These are phyloP conservation scores for Aspergillus japonicus DNA, from an alignment of 2,329 filamentous ascomycete genomes.

Conservation along the genomic window DNA sequence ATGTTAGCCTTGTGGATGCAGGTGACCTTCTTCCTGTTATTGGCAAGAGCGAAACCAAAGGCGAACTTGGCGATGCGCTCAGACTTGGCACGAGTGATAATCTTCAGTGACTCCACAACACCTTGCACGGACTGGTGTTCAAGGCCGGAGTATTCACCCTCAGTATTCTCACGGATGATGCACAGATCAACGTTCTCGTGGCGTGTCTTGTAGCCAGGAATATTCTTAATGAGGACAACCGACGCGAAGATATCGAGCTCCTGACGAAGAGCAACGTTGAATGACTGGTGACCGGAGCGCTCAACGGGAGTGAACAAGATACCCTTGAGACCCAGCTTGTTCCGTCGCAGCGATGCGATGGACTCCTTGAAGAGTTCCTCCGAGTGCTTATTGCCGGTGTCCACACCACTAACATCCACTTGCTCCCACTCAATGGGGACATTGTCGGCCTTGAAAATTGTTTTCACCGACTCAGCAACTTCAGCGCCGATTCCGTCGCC, in stretches of 20 bases:
- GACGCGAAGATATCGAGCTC: slow-evolving; percentile 99
- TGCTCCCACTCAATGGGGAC: slow-evolving; percentile 99
- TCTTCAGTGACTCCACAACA: slow-evolving; percentile 99
- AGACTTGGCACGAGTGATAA: slow-evolving; percentile 98
- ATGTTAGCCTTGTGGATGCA: slow-evolving; percentile 99
- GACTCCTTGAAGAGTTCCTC: slow-evolving; percentile 96
- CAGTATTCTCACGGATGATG: slow-evolving; percentile 99
- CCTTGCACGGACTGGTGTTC: slow-evolving; percentile 97
- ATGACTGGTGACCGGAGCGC: slow-evolving; percentile 95
- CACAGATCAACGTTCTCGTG: slow-evolving; percentile 97
- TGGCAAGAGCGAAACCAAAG: slow-evolving; percentile 95
- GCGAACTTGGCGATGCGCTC: slow-evolving; percentile 99
- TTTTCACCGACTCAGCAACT: slow-evolving; percentile 97
- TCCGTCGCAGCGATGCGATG: slow-evolving; percentile 91
- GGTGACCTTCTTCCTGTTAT: slow-evolving; percentile 98
- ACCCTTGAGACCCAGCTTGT: slow-evolving; percentile 98
- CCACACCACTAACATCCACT: slow-evolving; percentile 89
- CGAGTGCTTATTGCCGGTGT: slow-evolving; percentile 78
- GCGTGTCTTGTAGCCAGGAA: slow-evolving; percentile 94
- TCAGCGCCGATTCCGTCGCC: slow-evolving; percentile 96
- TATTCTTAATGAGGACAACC: slow-evolving; percentile 98
- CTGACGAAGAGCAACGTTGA: slow-evolving; percentile 99
- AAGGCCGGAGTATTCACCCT: slow-evolving; percentile 98
- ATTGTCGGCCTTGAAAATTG: slow-evolving; percentile 99
- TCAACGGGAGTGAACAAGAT: slow-evolving; percentile 97